Evolutionary conservation across 208 protist genomes (phyloP).

Genomic region (Jaenimonas drosophilae): DNA sequence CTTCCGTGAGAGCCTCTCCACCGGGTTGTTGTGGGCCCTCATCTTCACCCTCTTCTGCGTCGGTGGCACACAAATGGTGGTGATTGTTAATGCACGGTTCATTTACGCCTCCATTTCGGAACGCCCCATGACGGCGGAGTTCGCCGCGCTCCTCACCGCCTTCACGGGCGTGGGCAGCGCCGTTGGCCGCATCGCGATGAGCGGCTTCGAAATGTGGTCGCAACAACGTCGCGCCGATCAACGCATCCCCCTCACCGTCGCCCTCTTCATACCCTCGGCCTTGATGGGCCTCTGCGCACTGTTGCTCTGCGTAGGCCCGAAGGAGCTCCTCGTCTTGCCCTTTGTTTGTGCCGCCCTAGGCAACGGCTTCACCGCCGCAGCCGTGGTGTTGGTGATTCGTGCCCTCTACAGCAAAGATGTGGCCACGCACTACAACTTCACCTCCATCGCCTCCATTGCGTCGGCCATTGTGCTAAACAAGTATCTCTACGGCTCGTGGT

Average conservation of each 20-base stretch:
- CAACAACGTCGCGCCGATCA: slow-evolving; percentile 37
- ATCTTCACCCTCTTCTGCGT: slow-evolving; percentile 46
- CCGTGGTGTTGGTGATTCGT: slow-evolving; percentile 64
- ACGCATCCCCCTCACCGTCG: slow-evolving; percentile 60
- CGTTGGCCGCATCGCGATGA: slow-evolving; percentile 49
- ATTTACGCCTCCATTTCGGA: slow-evolving; percentile 54
- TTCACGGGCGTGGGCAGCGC: slow-evolving; percentile 67
- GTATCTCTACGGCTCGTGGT: slow-evolving; percentile 61
- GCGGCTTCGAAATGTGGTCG: slow-evolving; percentile 51
- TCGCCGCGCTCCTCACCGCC: slow-evolving; percentile 48
- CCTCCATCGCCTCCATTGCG: slow-evolving; percentile 27
- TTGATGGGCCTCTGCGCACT: slow-evolving; percentile 21
- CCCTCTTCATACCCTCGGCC: slow-evolving; percentile 39
- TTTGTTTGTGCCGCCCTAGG: slow-evolving; percentile 50
- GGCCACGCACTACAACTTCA: slow-evolving; percentile 74
- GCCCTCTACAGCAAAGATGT: slow-evolving; percentile 65
- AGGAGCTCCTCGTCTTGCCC: slow-evolving; percentile 30
- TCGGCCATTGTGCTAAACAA: slow-evolving; percentile 59
- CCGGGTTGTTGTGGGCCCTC: slow-evolving; percentile 39
- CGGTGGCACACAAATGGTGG: slow-evolving; percentile 40
- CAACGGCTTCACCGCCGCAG: slow-evolving; percentile 56
- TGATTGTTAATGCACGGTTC: slow-evolving; percentile 68
- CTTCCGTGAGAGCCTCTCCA: slow-evolving; percentile 38
- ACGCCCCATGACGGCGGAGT: slow-evolving; percentile 15
- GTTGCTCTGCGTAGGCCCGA: slow-evolving; percentile 26